Base-by-base conservation (phyloP, 352 stramenopile genomes). In the Phytophthora cryptogea region DNA sequence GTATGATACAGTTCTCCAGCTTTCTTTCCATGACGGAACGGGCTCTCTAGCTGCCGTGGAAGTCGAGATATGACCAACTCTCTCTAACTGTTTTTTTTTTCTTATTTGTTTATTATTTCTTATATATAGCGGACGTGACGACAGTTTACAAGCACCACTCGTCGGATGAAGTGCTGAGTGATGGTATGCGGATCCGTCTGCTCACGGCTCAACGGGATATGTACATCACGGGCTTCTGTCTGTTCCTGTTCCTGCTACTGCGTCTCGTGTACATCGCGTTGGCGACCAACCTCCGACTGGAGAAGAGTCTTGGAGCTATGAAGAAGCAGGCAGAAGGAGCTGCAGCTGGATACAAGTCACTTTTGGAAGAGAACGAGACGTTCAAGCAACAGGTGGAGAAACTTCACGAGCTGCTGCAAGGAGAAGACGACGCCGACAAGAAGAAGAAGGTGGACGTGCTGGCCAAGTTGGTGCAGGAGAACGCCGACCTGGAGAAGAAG, bases 211-310 rank as follows among this genome's bases (percentile, higher is more conserved):
- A 94, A 63, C 78, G 86, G 17, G 79, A 95, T 61, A 91, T 93
- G 83, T 95, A 94, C 80, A 93, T 95, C 55, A 82, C 86, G 30
- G 83, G 86, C 62, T 92, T 93, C 60, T 89, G 72, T 32, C 72
- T 95, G 36, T 95, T 95, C 68, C 68, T 93, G 7, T 93, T 93
- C 52, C 49, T 91, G 66, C 61, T 95, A 40, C 68, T 95, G 16
- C 80, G 83, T 33, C 69, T 95, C 10, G 77, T 95, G 59, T 95
- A 93, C 72, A 69, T 71, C 14, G 74, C 80, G 1, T 69, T 91
- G 58, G 80, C 70, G 8, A 85, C 70, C 7, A 93, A 90, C 52
- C 72, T 93, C 9, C 74, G 62, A 3, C 54, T 93, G 35, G 83
- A 92, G 40, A 91, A 89, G 63, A 89, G 60, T 59, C 59, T 93